Conservation (phyloP, 2,329 filamentous ascomycete genomes). For the Phoma sp. region DNA sequence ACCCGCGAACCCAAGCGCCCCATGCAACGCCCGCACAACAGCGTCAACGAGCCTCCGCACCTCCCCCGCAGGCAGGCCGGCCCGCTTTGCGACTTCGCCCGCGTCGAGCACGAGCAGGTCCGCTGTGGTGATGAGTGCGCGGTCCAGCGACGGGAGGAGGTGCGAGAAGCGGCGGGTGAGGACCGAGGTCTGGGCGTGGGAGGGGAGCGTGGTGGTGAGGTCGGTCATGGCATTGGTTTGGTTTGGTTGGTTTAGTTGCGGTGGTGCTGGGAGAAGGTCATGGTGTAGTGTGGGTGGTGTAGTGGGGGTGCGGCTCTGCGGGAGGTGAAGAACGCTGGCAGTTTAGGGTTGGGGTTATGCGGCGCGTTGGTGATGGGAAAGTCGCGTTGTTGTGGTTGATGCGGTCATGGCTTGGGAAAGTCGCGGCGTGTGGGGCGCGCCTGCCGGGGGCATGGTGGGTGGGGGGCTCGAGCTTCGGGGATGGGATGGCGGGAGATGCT, state of each 20-base stretch:
- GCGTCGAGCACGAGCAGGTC: constrained; percentile 87
- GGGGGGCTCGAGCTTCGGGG: too few relatives aligned
- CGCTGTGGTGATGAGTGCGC: constrained; percentile 74
- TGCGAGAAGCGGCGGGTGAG: constrained; percentile 61
- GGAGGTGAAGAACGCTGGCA: not conserved
- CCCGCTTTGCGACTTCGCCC: constrained; percentile 83
- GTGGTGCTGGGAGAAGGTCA: too few relatives aligned
- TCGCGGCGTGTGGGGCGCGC: too few relatives aligned
- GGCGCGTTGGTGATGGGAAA: not conserved
- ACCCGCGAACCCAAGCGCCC: constrained; percentile 59
- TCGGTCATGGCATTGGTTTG: constrained; percentile 70
- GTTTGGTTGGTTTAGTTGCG: too few relatives aligned
- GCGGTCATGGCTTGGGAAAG: too few relatives aligned
- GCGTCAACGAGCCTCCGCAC: constrained; percentile 74
- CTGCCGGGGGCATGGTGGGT: too few relatives aligned
- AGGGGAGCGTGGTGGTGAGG: constrained; percentile 53
- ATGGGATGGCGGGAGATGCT: too few relatives aligned
- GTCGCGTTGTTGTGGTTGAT: not conserved
- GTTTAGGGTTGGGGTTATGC: not conserved
- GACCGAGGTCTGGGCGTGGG: too few relatives aligned
- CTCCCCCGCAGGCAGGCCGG: constrained; percentile 79
- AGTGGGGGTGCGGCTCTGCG: constrained; percentile 12
- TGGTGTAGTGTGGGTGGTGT: too few relatives aligned
- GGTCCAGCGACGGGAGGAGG: constrained; percentile 80
- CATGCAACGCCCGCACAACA: constrained; percentile 70